Conservation (phyloP, 257 asterid species). For the Petunia secreta region DNA sequence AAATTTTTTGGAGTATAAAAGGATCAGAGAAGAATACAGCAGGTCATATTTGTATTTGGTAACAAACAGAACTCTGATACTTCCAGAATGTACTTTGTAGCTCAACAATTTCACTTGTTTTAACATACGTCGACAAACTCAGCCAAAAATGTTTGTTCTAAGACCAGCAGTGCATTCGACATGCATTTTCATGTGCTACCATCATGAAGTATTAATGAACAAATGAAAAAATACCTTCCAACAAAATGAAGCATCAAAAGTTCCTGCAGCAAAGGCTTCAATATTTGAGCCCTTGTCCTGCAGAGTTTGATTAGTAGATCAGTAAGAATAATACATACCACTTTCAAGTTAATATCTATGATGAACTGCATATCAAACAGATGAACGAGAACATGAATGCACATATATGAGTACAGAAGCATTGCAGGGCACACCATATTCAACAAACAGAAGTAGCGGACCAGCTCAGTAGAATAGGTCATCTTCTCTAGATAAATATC, state of each 20-base stretch:
- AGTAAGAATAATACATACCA: not conserved
- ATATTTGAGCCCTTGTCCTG: slow-evolving; percentile 60
- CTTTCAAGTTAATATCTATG: not conserved
- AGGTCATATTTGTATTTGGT: not conserved
- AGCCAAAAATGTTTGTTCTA: slow-evolving; percentile 14
- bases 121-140: not conserved
- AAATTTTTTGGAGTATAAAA: not conserved
- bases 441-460: not conserved
- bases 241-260: slow-evolving; percentile 49
- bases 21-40: not conserved
- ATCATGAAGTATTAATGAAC: not conserved
- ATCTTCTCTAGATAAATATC: not conserved
- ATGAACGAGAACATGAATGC: not conserved
- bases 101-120: not conserved
- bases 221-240: slow-evolving; percentile 53
- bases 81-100: not conserved
- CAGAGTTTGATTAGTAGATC: not conserved
- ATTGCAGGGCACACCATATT: not conserved
- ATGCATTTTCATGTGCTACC: not conserved
- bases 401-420: not conserved
- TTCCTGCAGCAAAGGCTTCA: slow-evolving; percentile 53
- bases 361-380: not conserved
- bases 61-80: not conserved
- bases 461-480: not conserved
- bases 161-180: not conserved